These are phyloP conservation scores for Trichoderma virens DNA, from an alignment of 495 filamentous ascomycete species.

Conservation along the genomic window DNA sequence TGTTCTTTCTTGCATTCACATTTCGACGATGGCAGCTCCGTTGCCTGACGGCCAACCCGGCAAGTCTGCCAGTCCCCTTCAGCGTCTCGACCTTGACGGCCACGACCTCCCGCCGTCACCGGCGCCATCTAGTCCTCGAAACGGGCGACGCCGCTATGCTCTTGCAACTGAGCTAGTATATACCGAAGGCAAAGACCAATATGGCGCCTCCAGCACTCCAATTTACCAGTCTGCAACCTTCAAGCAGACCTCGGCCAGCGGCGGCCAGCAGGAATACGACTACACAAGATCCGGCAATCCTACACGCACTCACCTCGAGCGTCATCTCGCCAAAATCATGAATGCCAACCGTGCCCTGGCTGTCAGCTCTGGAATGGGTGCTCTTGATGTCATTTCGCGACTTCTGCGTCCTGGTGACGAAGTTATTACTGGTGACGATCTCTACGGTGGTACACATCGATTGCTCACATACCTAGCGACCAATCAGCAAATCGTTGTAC, in stretches of 20 bases:
- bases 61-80: constrained; percentile 3
- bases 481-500: constrained; percentile 81
- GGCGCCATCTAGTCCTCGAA: constrained; percentile 81
- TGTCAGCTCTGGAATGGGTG: constrained; percentile 94
- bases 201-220: constrained; percentile 87
- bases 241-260: constrained; percentile 75
- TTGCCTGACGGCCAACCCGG: background rate
- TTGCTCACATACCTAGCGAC: constrained; percentile 85
- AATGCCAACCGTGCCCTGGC: constrained; percentile 82
- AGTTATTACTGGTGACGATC: constrained; percentile 91
- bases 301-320: constrained; percentile 90
- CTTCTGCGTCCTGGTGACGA: constrained; percentile 90
- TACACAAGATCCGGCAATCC: constrained; percentile 97
- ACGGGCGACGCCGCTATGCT: constrained; percentile 73
- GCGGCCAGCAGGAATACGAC: constrained; percentile 81
- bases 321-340: constrained; percentile 98
- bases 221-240: constrained; percentile 99
- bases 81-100: constrained; percentile 71
- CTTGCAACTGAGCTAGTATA: constrained; percentile 94
- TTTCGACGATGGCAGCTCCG: background rate
- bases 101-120: constrained; percentile 91
- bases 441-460: constrained; percentile 94
- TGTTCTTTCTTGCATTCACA: background rate
- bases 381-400: constrained; percentile 93
- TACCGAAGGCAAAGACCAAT: constrained; percentile 91